Evolutionary conservation across 768 basidiomycete species (phyloP).

Genomic region (Saitozyma podzolica): DNA sequence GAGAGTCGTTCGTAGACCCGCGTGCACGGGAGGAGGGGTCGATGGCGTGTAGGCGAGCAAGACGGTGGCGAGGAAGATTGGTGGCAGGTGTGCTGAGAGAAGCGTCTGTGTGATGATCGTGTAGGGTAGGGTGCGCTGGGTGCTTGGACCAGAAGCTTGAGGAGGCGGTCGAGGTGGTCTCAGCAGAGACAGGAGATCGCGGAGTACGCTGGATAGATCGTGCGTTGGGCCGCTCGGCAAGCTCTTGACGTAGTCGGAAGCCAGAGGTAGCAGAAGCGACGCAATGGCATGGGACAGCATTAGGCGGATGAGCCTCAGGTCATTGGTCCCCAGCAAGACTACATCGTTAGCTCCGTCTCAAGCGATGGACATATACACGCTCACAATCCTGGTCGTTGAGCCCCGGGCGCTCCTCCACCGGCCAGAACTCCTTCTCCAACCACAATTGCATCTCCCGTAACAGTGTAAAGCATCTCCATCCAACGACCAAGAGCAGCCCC

Average conservation of each 20-base stretch:
- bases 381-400: conserved; percentile 20
- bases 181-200: conserved; percentile 17
- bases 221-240: not conserved
- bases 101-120: conserved; percentile 29
- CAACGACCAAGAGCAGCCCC: conserved; percentile 20
- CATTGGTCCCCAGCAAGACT: conserved; percentile 38
- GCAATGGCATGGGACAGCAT: conserved; percentile 19
- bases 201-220: conserved; percentile 7
- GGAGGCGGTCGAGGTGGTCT: conserved; percentile 12
- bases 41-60: conserved; percentile 33
- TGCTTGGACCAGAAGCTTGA: conserved; percentile 18
- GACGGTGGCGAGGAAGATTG: conserved; percentile 26
- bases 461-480: conserved; percentile 26
- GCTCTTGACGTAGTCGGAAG: conserved; percentile 9
- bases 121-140: conserved; percentile 14
- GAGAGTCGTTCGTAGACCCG: conserved; percentile 11
- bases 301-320: conserved; percentile 24
- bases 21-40: conserved; percentile 6
- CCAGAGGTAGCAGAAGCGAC: conserved; percentile 14
- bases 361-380: not conserved
- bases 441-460: conserved; percentile 17
- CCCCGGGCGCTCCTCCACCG: conserved; percentile 12
- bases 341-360: conserved; percentile 1
- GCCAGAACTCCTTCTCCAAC: conserved; percentile 34
- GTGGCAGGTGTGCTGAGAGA: conserved; percentile 17